Evolutionary conservation across 2,329 filamentous ascomycete genomes (phyloP), one percentile per base, ranked within the genome.

Genomic region (Aspergillus brunneoviolaceus): DNA sequence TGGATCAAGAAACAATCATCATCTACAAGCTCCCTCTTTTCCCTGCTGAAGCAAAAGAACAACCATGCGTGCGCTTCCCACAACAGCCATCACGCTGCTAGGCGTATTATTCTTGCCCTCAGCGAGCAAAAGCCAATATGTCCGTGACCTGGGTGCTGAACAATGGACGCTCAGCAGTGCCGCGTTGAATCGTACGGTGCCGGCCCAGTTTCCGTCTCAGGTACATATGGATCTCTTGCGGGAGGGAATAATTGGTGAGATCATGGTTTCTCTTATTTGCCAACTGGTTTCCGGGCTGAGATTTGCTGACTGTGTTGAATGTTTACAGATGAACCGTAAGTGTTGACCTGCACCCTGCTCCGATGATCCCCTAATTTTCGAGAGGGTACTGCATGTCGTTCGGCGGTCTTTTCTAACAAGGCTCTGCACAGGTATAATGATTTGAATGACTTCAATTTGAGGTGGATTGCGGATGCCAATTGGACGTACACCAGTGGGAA

Each of bases 401-500:
- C 56, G 29, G 33, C 33, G 11, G 3, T 12, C 33, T 29, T 29
- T 7, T 29, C 27, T 29, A 29, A 29, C 7, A 10, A 51, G 6
- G 19, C 4, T 39, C 4, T 31, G 7, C 16, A 48, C 16, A 74
- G 79, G 51, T 81, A 85, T 58, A 80, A 80, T 65, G 84, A 82
- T 2, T 71, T 85, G 1, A 87, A 86, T 60, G 84, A 87, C 65
- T 85, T 86, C 65, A 76, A 86, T 58, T 77, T 85, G 16, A 80
- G 84, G 25, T 88, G 85, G 85, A 77, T 88, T 27, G 78, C 79
- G n/a, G 76, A 78, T 66, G 74, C 75, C 14, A 85, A 87, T 67
- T 88, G 86, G 85, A 88, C 84, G 0, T 88, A 87, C 66, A 82
- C 79, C 0, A 81, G 80, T n/a, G 74, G 71, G 7, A 73, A 74